Percentiles rank a stretch among this genome's conserved stretches.
These are phyloP conservation scores for Talaromyces sp. DNA, from an alignment of 2,329 filamentous ascomycete genomes.

Conservation along the genomic window DNA sequence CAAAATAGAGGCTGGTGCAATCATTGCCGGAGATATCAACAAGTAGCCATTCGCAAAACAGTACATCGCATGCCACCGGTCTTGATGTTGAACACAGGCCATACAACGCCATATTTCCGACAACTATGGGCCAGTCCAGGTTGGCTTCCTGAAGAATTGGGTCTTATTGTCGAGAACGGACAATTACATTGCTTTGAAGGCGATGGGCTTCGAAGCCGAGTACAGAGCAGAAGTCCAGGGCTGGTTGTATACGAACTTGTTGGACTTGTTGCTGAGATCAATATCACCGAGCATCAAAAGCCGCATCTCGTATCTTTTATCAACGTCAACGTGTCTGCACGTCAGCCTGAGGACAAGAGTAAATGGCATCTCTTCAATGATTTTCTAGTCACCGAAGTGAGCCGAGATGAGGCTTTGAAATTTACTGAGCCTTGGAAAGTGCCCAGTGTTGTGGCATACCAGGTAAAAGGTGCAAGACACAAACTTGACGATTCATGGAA, in stretches of 20 bases:
- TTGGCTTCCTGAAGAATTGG: conserved; percentile 92
- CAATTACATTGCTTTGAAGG: conserved; percentile 95
- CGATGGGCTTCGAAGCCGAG: conserved; percentile 76
- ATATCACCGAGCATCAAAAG: conserved; percentile 79
- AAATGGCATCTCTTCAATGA: conserved; percentile 98
- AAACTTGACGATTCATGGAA: conserved; percentile 85
- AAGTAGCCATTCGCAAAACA: conserved; percentile 78
- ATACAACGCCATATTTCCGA: conserved; percentile 68
- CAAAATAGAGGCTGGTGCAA: conserved; percentile 92
- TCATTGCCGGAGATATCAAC: conserved; percentile 86
- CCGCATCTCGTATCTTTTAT: conserved; percentile 88
- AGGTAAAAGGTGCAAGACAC: conserved; percentile 77
- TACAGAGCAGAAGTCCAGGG: conserved; percentile 74
- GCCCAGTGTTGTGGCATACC: conserved; percentile 83
- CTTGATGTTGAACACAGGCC: conserved; percentile 80
- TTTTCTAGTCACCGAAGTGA: conserved; percentile 81
- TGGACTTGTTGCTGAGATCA: conserved; percentile 85
- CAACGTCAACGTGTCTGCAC: conserved; percentile 62
- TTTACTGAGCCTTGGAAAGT: conserved; percentile 93
- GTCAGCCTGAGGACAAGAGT: conserved; percentile 55
- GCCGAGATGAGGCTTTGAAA: conserved; percentile 77
- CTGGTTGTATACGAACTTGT: conserved; percentile 89
- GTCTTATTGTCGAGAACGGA: conserved; percentile 84
- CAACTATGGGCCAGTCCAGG: conserved; percentile 80
- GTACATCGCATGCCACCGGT: conserved; percentile 80